Evolutionary conservation across 768 basidiomycete species (phyloP).

Genomic region (Thelephora aurantiotincta): DNA sequence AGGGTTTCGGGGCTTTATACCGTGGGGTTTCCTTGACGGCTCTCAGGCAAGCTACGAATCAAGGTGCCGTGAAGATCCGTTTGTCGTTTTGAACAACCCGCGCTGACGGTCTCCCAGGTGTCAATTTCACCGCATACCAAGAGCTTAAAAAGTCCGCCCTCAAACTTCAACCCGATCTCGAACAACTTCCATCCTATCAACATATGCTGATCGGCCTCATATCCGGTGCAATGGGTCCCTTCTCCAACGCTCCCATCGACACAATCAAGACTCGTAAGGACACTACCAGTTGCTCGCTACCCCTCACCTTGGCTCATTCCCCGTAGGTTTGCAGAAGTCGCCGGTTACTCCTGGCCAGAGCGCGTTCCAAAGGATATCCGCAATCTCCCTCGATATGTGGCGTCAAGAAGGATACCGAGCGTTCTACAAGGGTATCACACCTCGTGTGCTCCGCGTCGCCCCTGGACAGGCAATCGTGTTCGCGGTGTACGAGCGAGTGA

Average conservation of each 20-base stretch:
- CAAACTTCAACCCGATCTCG: constrained; percentile 60
- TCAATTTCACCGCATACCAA: constrained; percentile 97
- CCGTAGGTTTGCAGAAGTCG: constrained; percentile 71
- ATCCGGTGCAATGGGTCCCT: constrained; percentile 96
- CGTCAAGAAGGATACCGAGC: constrained; percentile 72
- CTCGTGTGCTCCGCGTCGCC: constrained; percentile 88
- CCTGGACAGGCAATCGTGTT: constrained; percentile 97
- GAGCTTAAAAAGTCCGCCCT: constrained; percentile 84
- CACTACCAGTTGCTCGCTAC: constrained; percentile 1
- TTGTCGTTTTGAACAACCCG: not conserved
- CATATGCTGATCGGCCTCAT: constrained; percentile 92
- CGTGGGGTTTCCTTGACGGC: constrained; percentile 91
- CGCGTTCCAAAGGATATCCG: constrained; percentile 64
- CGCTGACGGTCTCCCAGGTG: constrained; percentile 32
- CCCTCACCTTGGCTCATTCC: constrained; percentile 2
- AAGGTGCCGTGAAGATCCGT: constrained; percentile 39
- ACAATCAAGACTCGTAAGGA: constrained; percentile 86
- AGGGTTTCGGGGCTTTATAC: constrained; percentile 75
- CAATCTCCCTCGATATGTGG: constrained; percentile 91
- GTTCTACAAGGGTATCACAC: constrained; percentile 98
- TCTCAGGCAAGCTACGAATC: constrained; percentile 92
- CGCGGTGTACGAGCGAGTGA: constrained; percentile 89
- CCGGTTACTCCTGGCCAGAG: constrained; percentile 58
- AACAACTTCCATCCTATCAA: constrained; percentile 84
- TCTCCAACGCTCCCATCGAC: constrained; percentile 93